Conservation (phyloP, 1,139 yeast genomes). For the Kodamaea ohmeri region DNA sequence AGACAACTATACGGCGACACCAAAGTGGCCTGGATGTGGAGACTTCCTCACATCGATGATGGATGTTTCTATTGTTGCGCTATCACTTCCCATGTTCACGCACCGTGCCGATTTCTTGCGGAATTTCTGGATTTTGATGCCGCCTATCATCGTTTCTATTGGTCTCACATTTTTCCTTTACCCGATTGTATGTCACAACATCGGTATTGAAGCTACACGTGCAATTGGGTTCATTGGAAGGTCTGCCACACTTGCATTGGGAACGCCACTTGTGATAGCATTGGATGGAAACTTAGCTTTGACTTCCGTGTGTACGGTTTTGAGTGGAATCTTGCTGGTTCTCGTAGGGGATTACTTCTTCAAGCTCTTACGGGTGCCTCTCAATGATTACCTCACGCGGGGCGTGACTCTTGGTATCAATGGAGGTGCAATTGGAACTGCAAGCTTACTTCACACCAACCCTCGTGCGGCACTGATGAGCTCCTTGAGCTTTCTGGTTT, state of each 20-base stretch:
- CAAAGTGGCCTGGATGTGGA: slow-evolving; percentile 76
- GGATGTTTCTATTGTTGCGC: slow-evolving; percentile 74
- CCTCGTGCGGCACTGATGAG: slow-evolving; percentile 83
- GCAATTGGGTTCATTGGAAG: slow-evolving; percentile 78
- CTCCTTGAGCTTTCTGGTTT: slow-evolving; percentile 65
- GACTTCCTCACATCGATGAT: slow-evolving; percentile 67
- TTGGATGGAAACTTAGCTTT: slow-evolving; percentile 68
- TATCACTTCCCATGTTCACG: slow-evolving; percentile 75
- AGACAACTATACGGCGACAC: slow-evolving; percentile 33
- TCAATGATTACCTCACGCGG: slow-evolving; percentile 68
- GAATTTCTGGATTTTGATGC: slow-evolving; percentile 56
- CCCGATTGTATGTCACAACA: slow-evolving; percentile 62
- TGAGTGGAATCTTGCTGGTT: slow-evolving; percentile 77
- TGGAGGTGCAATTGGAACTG: slow-evolving; percentile 82
- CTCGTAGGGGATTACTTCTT: slow-evolving; percentile 55
- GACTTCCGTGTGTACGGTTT: slow-evolving; percentile 76
- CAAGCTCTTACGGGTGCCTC: slow-evolving; percentile 49
- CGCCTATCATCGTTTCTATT: slow-evolving; percentile 59
- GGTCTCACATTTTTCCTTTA: slow-evolving; percentile 62
- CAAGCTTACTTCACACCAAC: slow-evolving; percentile 63
- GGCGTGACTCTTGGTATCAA: slow-evolving; percentile 76
- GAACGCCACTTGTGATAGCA: slow-evolving; percentile 66
- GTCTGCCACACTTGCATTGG: slow-evolving; percentile 78
- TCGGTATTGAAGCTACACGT: slow-evolving; percentile 59
- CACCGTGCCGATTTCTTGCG: slow-evolving; percentile 62